Conservation (phyloP, 176 grass and related monocot genomes). For the Oryza meridionalis region DNA sequence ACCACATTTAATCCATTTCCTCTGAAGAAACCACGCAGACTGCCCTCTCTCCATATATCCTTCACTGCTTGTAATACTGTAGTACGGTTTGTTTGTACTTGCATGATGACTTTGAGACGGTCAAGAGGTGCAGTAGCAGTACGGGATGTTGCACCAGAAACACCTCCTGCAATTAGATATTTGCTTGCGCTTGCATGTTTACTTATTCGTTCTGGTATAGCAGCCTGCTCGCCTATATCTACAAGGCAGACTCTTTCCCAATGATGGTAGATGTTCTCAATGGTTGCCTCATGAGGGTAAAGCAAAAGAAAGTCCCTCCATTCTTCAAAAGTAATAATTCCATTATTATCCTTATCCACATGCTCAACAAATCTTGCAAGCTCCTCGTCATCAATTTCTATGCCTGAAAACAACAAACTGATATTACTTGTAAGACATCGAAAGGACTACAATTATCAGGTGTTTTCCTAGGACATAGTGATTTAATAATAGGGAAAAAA, state of each 20-base stretch:
- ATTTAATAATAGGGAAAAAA: background rate
- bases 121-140: constrained; percentile 88
- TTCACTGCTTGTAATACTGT: constrained; percentile 52
- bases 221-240: constrained; percentile 86
- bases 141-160: constrained; percentile 75
- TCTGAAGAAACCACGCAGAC: constrained; percentile 69
- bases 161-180: constrained; percentile 85
- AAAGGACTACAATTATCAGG: constrained; percentile 14
- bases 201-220: constrained; percentile 77
- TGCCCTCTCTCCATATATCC: constrained; percentile 73
- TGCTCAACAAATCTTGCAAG: constrained; percentile 84
- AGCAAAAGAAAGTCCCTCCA: constrained; percentile 97
- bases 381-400: constrained; percentile 87
- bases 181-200: constrained; percentile 76
- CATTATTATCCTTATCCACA: constrained; percentile 93
- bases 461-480: background rate
- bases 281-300: constrained; percentile 87
- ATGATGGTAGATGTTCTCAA: constrained; percentile 89
- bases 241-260: constrained; percentile 91
- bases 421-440: constrained; percentile 41
- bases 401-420: constrained; percentile 62
- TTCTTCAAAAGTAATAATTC: constrained; percentile 95
- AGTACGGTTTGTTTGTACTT: constrained; percentile 68
- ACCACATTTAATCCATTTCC: constrained; percentile 92
- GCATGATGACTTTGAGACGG: constrained; percentile 77